Conservation (phyloP, 495 filamentous ascomycete species). For the Penicillium paxilli region DNA sequence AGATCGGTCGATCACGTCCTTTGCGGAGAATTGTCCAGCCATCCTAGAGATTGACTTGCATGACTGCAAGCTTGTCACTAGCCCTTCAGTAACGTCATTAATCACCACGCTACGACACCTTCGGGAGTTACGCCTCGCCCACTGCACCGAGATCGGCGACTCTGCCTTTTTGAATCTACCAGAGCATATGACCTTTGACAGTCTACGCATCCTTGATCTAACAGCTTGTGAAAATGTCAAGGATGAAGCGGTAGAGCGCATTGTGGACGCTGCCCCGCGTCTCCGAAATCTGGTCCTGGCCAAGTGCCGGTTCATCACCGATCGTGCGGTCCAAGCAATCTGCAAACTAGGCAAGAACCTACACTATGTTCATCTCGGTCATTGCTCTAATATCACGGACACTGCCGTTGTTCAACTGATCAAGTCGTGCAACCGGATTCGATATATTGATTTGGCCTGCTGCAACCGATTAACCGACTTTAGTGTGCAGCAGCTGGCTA, state of each 20-base stretch:
- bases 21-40: constrained; percentile 83
- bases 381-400: constrained; percentile 91
- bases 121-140: constrained; percentile 82
- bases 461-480: constrained; percentile 85
- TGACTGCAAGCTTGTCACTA: constrained; percentile 76
- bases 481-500: constrained; percentile 82
- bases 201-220: constrained; percentile 89
- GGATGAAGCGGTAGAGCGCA: constrained; percentile 83
- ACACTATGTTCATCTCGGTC: constrained; percentile 93
- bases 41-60: constrained; percentile 97
- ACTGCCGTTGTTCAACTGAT: constrained; percentile 79
- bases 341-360: constrained; percentile 90
- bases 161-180: constrained; percentile 83
- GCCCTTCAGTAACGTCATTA: constrained; percentile 75
- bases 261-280: constrained; percentile 81
- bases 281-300: constrained; percentile 90
- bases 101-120: constrained; percentile 74
- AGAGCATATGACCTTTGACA: constrained; percentile 67
- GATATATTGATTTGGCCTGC: constrained; percentile 97
- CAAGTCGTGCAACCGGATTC: constrained; percentile 83
- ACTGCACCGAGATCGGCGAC: constrained; percentile 81
- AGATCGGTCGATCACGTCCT: constrained; percentile 76
- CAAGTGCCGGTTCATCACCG: constrained; percentile 91
- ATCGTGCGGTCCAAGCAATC: constrained; percentile 83
- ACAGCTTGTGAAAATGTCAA: constrained; percentile 81